Percentiles rank a stretch among this genome's conserved stretches.
phyloP scores from a whole-genome alignment of 2,329 filamentous ascomycete genomes.

The Graphilbum sp. region DNA sequence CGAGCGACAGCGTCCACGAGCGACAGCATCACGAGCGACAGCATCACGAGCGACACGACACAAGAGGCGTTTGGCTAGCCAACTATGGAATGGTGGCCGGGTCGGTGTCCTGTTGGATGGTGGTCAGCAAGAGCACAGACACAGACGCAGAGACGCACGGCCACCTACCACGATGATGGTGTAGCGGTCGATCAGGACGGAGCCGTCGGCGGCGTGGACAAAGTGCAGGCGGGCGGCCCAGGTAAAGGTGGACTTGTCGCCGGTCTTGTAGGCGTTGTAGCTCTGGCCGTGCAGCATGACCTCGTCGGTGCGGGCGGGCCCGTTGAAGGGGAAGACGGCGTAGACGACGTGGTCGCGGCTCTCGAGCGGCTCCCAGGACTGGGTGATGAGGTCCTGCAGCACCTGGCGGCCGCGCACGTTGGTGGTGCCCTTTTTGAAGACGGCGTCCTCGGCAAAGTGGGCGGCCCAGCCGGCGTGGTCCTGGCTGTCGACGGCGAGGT shows the following conservation, averaged over 20 bases:
- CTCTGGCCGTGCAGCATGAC: constrained; percentile 7
- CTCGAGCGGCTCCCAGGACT: constrained; percentile 4
- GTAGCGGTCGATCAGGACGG: constrained; percentile 7
- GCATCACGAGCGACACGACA: too few species aligned
- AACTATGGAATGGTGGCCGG: too few species aligned
- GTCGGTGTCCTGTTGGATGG: too few species aligned
- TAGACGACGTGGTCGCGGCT: constrained; percentile 6
- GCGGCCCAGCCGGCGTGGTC: constrained; percentile 3
- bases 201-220: neutral
- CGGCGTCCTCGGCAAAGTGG: constrained; percentile 7
- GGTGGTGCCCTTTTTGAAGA: constrained; percentile 7
- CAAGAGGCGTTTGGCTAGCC: constrained; percentile 12
- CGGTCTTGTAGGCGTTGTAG: constrained; percentile 5
- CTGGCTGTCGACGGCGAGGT: constrained; percentile 5
- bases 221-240: constrained; percentile 8
- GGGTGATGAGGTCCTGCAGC: constrained; percentile 2
- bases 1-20: too few species aligned
- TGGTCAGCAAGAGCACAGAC: too few species aligned
- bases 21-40: too few species aligned
- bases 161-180: constrained; percentile 7
- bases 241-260: constrained; percentile 6
- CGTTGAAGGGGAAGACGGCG: constrained; percentile 5
- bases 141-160: neutral
- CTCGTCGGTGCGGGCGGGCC: constrained; percentile 3
- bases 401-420: constrained; percentile 3